Percentiles rank a stretch among this genome's conserved stretches.
Conservation (phyloP, 1,139 yeast species). For the Eremothecium coryli region DNA sequence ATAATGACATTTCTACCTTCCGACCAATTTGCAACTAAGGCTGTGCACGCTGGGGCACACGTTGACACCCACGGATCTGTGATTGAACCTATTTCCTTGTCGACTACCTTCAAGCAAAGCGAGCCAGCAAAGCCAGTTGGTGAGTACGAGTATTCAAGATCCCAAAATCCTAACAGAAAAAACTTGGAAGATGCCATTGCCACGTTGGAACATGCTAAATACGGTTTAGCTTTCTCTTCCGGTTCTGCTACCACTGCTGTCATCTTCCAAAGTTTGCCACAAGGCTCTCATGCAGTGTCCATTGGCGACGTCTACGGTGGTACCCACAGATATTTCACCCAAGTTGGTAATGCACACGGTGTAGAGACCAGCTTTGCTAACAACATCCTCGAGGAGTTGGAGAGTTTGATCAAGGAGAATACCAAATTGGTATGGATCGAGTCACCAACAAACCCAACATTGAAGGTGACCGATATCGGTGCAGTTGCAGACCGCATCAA, state of each 20-base stretch:
- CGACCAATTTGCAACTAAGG: conserved; percentile 59
- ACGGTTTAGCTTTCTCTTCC: conserved; percentile 72
- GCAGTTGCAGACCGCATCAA: conserved; percentile 50
- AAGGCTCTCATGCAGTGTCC: conserved; percentile 66
- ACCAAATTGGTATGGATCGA: conserved; percentile 82
- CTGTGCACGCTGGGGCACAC: conserved; percentile 77
- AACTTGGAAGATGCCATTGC: conserved; percentile 77
- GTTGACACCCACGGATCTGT: conserved; percentile 81
- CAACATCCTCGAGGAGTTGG: conserved; percentile 53
- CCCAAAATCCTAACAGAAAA: conserved; percentile 83
- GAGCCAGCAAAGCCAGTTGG: conserved; percentile 75
- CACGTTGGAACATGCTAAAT: conserved; percentile 65
- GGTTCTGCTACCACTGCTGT: conserved; percentile 85
- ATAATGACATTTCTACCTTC: conserved; percentile 24
- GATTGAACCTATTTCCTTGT: conserved; percentile 72
- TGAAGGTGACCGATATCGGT: conserved; percentile 62
- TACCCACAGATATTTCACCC: conserved; percentile 83
- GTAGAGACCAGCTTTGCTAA: conserved; percentile 62
- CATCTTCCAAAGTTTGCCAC: conserved; percentile 63
- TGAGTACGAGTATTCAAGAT: conserved; percentile 74
- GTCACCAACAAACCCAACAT: conserved; percentile 83
- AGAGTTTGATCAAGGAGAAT: conserved; percentile 45
- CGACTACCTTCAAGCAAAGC: conserved; percentile 78
- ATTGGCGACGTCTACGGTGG: conserved; percentile 92
- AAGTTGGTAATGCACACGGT: conserved; percentile 76